Percentiles rank a stretch among this genome's conserved stretches.
Conservation (phyloP, 2,329 filamentous ascomycete genomes). For the Calonectria pauciramosa region DNA sequence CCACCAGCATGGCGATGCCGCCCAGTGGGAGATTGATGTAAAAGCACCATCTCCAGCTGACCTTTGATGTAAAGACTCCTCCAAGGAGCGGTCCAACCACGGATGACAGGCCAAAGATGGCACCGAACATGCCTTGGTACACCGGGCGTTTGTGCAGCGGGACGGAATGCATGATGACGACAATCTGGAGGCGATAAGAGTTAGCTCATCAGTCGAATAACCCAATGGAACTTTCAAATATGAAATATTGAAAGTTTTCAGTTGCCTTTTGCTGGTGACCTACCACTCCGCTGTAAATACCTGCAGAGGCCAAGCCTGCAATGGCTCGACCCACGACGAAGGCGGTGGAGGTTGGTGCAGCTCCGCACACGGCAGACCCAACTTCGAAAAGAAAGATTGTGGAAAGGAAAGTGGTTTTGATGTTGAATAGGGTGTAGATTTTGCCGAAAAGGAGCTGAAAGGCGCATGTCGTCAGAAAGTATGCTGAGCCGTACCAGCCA, state of each 20-base stretch:
- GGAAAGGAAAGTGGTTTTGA: slow-evolving; percentile 42
- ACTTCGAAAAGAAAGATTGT: slow-evolving; percentile 45
- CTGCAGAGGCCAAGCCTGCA: slow-evolving; percentile 64
- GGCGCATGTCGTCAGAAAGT: slow-evolving; percentile 54
- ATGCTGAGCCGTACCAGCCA: slow-evolving; percentile 52
- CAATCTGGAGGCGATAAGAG: neutral
- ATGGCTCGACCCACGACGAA: slow-evolving; percentile 67
- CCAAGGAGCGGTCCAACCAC: slow-evolving; percentile 5
- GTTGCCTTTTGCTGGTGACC: neutral
- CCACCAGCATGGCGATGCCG: slow-evolving; percentile 44
- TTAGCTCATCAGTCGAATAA: slow-evolving; percentile 58
- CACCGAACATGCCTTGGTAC: slow-evolving; percentile 26
- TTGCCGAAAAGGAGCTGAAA: slow-evolving; percentile 55
- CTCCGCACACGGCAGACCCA: slow-evolving; percentile 50
- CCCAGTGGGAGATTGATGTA: slow-evolving; percentile 21
- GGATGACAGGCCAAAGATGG: slow-evolving; percentile 4
- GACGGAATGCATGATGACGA: slow-evolving; percentile 45
- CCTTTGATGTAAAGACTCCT: neutral
- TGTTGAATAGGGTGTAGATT: slow-evolving; percentile 56
- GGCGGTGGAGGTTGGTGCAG: slow-evolving; percentile 53
- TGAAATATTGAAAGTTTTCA: slow-evolving; percentile 19
- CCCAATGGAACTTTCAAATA: slow-evolving; percentile 40
- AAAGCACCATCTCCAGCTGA: slow-evolving; percentile 24
- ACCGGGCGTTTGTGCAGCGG: slow-evolving; percentile 54
- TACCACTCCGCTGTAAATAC: slow-evolving; percentile 63